Evolutionary conservation across 257 asterid species (phyloP), one percentile per base, ranked within the genome.

Genomic region (Solanum rostratum): DNA sequence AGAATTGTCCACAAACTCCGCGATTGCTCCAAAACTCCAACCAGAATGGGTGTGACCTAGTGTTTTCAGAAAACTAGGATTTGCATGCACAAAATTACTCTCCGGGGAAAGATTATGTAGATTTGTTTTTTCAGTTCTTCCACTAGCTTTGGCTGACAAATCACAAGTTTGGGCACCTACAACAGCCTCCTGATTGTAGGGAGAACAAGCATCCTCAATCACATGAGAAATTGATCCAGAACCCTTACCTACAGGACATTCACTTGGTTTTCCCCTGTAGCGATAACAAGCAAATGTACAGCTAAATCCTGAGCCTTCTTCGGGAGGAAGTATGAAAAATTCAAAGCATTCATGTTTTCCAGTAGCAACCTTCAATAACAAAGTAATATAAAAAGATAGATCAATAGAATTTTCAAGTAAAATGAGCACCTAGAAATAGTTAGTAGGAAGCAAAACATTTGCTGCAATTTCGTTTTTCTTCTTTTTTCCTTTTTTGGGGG

Each of bases 21-120:
- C 98, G 84, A 94, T 88, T 85, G 97, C 98, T 76, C 98, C 98
- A 90, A 93, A 94, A 80, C 90, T 91, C 97, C 98, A 94, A 86
- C 96, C 86, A 60, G 98, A 94, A 88, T 94, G 98, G 18, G 95
- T 89, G 73, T 94, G 98, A 85, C 97, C 94, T 39, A 94, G 94
- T 30, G 97, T 92, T 86, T 87, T 90, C 88, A 94, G 83, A 87
- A 88, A 94, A 88, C 96, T 92, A 24, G 98, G 98, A 90, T 94
- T 91, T 85, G 91, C 90, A 45, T 85, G 82, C 41, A 88, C 95
- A 85, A 54, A 89, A 88, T 93, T 94, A 86, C 89, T 90, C 84
- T 78, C 85, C 66, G 76, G 24, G n/a, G 87, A 45, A 62, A 86
- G 73, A 85, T 24, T 85, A 27, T 52, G 53, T 80, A 45, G 86